Conservation (phyloP, 2,329 filamentous ascomycete species). For the Hypomyces perniciosus region DNA sequence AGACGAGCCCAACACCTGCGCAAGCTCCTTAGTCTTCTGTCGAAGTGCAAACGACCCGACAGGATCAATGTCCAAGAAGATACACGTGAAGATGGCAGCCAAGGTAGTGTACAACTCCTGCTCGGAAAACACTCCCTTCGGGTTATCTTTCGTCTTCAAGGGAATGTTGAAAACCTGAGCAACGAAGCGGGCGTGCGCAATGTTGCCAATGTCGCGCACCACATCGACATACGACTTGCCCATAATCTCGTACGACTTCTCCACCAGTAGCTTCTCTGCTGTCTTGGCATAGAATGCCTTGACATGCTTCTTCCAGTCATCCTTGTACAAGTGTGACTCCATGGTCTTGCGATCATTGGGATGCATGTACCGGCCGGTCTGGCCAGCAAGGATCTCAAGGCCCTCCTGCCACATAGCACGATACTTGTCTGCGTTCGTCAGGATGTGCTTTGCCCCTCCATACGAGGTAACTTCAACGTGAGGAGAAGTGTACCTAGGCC, state of each 20-base stretch:
- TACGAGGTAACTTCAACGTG: slow-evolving; percentile 55
- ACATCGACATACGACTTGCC: slow-evolving; percentile 60
- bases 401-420: slow-evolving; percentile 59
- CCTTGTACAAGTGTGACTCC: slow-evolving; percentile 52
- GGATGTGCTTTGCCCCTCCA: slow-evolving; percentile 53
- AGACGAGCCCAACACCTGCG: slow-evolving; percentile 52
- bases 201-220: slow-evolving; percentile 62
- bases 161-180: slow-evolving; percentile 59
- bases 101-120: slow-evolving; percentile 57
- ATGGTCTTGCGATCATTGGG: slow-evolving; percentile 40
- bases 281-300: slow-evolving; percentile 62
- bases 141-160: slow-evolving; percentile 55
- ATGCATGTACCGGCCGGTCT: slow-evolving; percentile 7
- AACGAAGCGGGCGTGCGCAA: slow-evolving; percentile 59
- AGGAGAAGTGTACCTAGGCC: slow-evolving; percentile 46
- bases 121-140: slow-evolving; percentile 51
- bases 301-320: slow-evolving; percentile 56
- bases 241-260: slow-evolving; percentile 58
- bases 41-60: slow-evolving; percentile 60
- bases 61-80: slow-evolving; percentile 62
- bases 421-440: slow-evolving; percentile 57
- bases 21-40: slow-evolving; percentile 50
- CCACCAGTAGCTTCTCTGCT: slow-evolving; percentile 53
- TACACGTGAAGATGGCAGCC: slow-evolving; percentile 56
- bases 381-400: slow-evolving; percentile 46